These are phyloP conservation scores for Coemansia sp. DNA, from an alignment of 192 early-diverging fungal genomes.

Conservation along the genomic window DNA sequence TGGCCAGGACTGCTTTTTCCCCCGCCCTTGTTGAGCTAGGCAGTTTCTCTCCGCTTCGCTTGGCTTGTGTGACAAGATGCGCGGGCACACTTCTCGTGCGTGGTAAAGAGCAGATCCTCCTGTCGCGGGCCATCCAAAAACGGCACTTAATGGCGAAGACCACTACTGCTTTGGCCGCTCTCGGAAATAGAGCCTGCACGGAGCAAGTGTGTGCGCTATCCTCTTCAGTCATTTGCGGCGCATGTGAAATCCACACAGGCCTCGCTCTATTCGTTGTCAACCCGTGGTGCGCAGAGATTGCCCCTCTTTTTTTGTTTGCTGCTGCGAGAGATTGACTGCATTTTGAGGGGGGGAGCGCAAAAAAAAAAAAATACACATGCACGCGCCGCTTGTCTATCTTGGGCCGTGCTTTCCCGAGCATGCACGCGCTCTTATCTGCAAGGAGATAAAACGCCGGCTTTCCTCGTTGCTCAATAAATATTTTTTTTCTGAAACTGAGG, in stretches of 20 bases:
- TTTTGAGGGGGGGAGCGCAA: not conserved
- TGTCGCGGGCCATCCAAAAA: not conserved
- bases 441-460: not conserved
- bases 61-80: not conserved
- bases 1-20: conserved; percentile 1
- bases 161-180: not conserved
- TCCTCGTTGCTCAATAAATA: not conserved
- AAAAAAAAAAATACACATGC: not conserved
- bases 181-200: not conserved
- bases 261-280: not conserved
- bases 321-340: not conserved
- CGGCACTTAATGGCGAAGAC: not conserved
- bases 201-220: not conserved
- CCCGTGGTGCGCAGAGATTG: not conserved
- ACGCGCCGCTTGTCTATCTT: not conserved
- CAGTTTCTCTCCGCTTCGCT: not conserved
- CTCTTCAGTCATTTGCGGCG: not conserved
- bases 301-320: not conserved
- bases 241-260: not conserved
- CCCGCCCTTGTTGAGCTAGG: not conserved
- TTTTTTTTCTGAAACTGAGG: not conserved
- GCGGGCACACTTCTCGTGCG: not conserved
- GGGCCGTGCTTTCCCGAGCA: not conserved
- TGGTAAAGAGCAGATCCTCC: not conserved
- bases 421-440: not conserved